Conservation (phyloP, 169 alveolate species). For the Cyclospora cayetanensis region DNA sequence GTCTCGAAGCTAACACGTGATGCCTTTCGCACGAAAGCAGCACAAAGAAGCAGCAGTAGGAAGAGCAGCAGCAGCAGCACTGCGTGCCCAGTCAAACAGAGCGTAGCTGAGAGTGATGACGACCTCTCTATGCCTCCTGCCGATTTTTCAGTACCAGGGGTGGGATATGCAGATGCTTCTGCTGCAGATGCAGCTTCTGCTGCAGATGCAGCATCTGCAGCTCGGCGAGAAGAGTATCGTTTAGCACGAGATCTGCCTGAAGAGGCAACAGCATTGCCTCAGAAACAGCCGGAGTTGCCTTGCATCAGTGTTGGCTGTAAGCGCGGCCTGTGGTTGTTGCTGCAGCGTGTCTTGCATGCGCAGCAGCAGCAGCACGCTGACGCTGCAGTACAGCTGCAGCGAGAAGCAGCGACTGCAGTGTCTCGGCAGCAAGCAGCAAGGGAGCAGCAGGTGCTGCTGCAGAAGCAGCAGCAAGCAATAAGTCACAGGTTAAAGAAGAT, state of each 20-base stretch:
- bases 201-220: not conserved
- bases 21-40: too few relatives aligned
- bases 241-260: too few relatives aligned
- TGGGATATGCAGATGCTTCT: not conserved
- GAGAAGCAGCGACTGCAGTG: not conserved
- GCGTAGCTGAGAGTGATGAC: too few relatives aligned
- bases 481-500: not conserved
- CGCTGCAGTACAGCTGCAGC: not conserved
- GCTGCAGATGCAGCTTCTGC: not conserved
- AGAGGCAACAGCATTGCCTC: too few relatives aligned
- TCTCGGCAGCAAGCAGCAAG: not conserved
- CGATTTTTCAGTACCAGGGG: too few relatives aligned
- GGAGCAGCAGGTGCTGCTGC: not conserved
- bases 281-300: not conserved
- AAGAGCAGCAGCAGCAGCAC: constrained; percentile 33
- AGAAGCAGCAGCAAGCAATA: not conserved
- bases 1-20: too few relatives aligned
- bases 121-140: too few relatives aligned
- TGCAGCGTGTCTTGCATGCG: not conserved
- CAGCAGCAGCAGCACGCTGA: constrained; percentile 26
- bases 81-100: not conserved
- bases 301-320: constrained; percentile 1
- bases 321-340: not conserved
- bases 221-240: not conserved
- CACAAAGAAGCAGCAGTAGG: too few relatives aligned